Evolutionary conservation across 2,329 filamentous ascomycete genomes (phyloP).

Genomic region (Phoma sp.): DNA sequence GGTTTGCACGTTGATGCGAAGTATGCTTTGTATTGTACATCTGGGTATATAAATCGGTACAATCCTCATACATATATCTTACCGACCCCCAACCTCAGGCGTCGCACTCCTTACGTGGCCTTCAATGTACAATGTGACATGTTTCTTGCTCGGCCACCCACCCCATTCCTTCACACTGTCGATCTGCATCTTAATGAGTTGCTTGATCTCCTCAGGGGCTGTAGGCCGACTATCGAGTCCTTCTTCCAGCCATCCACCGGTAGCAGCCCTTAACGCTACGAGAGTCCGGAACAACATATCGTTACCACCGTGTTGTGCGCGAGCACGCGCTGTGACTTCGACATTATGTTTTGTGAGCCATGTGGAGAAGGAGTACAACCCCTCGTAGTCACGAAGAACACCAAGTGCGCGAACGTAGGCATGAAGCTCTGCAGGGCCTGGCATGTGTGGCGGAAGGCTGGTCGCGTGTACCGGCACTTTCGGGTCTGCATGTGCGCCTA

Average conservation of each 20-base stretch:
- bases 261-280: constrained; percentile 51
- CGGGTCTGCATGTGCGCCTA: constrained; percentile 27
- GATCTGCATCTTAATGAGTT: constrained; percentile 42
- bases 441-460: constrained; percentile 50
- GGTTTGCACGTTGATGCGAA: neutral
- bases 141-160: constrained; percentile 53
- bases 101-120: constrained; percentile 23
- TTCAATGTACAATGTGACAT: constrained; percentile 48
- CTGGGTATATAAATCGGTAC: neutral
- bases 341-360: constrained; percentile 60
- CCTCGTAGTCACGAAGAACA: constrained; percentile 65
- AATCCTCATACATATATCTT: neutral
- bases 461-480: constrained; percentile 6
- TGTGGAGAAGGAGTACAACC: constrained; percentile 63
- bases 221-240: neutral
- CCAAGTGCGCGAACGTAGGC: constrained; percentile 70
- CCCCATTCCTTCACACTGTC: constrained; percentile 51
- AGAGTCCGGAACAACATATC: constrained; percentile 44
- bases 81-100: constrained; percentile 25
- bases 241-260: constrained; percentile 45
- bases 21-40: constrained; percentile 5
- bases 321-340: constrained; percentile 37
- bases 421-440: constrained; percentile 61
- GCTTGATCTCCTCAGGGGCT: constrained; percentile 41
- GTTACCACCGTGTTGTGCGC: constrained; percentile 34